Evolutionary conservation across 2,329 filamentous ascomycete species (phyloP), one percentile per base, ranked within the genome.

Genomic region (Monilinia polystroma): DNA sequence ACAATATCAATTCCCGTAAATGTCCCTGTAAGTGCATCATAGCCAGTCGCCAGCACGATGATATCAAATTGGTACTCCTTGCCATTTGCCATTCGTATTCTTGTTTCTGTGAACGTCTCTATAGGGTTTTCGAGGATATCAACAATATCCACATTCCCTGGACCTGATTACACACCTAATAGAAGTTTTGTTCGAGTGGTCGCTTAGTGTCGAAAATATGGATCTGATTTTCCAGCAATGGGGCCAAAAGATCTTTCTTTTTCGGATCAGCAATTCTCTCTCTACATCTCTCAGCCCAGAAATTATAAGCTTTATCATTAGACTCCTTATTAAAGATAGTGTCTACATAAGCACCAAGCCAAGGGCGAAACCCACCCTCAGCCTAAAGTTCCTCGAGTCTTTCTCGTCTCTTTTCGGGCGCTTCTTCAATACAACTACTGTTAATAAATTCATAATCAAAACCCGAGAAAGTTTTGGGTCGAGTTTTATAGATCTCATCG

Each of bases 391-490:
- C 72, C 66, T 84, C 78, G 65, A 77, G 82, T 20, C 80, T 74
- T 23, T 76, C 77, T 58, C 81, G 75, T 3, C 81, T 77, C 67
- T 85, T 78, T 62, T 81, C 79, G 0, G 75, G 74, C 0, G 75
- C 76, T 16, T 81, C 80, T 26, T 80, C 77, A 23, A 79, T 79
- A 0, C 80, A 81, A 20, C 81, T 78, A 45, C 79, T 79, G 58
- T 83, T 75, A 23, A 75, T 70, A 63, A 79, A 81, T 66, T 84
- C 81, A 68, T 82, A 84, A 6, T 79, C 75, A 73, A 87, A 85
- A 2, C 85, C 84, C 0, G 79, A 79, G 69, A 83, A 84, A 20
- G 76, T 82, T 18, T 73, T 80, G 54, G 78, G 75, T 2, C 83
- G 80, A 16, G 77, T 70, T 32, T 77, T 76, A 72, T 83, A 85